Conservation (phyloP, 2,329 filamentous ascomycete species). For the Pseudofabraea citricarpa region DNA sequence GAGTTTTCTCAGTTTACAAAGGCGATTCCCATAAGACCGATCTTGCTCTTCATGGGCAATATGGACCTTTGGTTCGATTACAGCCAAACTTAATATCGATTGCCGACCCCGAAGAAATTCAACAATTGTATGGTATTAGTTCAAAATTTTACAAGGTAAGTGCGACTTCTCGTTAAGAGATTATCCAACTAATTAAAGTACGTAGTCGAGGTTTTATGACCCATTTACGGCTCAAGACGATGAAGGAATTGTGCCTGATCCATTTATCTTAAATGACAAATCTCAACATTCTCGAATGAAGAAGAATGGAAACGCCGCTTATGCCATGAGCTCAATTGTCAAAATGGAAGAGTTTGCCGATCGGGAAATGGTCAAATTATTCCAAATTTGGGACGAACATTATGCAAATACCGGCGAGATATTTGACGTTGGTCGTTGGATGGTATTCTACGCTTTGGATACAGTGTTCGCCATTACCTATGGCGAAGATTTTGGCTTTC, state of each 20-base stretch:
- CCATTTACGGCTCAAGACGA: not conserved
- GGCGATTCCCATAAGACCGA: not conserved
- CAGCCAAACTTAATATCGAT: not conserved
- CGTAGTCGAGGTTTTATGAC: not conserved
- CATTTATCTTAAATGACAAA: not conserved
- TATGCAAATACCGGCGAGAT: not conserved
- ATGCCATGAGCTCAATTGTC: not conserved
- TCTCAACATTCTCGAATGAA: not conserved
- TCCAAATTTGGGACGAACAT: not conserved
- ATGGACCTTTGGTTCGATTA: not conserved
- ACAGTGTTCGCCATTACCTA: not conserved
- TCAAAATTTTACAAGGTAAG: not conserved
- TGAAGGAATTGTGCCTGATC: not conserved
- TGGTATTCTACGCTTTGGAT: not conserved
- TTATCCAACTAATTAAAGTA: not conserved
- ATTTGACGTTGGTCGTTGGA: not conserved
- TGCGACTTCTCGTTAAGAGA: not conserved
- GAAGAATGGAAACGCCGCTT: not conserved
- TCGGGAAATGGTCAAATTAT: not conserved
- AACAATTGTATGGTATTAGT: not conserved
- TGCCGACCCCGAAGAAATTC: not conserved
- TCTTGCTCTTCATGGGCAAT: not conserved
- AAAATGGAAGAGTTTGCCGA: not conserved
- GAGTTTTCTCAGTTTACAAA: not conserved
- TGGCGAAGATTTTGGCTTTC: not conserved